A percentile compares a stretch with the other conserved stretches of the same genome.
Conservation (phyloP, 108 stramenopile species). For the Epipyxis sp. region DNA sequence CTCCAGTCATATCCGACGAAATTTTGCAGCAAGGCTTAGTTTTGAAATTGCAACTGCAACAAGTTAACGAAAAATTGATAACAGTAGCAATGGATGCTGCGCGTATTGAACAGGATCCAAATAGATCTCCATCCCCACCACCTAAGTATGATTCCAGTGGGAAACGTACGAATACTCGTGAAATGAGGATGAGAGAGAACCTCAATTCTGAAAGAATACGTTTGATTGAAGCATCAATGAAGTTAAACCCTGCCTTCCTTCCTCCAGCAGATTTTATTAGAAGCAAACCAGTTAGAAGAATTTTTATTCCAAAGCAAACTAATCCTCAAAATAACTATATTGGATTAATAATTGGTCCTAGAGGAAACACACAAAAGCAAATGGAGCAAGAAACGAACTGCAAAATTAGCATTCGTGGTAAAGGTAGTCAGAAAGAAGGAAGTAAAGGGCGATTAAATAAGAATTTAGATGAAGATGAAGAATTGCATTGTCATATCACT, state of each 20-base stretch:
- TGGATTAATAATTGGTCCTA: constrained; percentile 78
- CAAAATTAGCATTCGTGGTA: constrained; percentile 96
- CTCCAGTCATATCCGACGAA: constrained; percentile 41
- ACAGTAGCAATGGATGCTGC: constrained; percentile 52
- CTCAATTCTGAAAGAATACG: constrained; percentile 75
- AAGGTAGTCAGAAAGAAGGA: constrained; percentile 64
- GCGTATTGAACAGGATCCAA: constrained; percentile 50
- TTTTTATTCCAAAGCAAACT: constrained; percentile 79
- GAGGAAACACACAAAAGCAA: constrained; percentile 97
- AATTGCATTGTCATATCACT: constrained; percentile 86
- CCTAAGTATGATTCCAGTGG: constrained; percentile 86
- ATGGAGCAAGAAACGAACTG: constrained; percentile 92
- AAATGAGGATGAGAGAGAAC: constrained; percentile 81
- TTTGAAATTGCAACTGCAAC: constrained; percentile 51
- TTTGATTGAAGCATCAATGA: constrained; percentile 56
- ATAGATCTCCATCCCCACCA: constrained; percentile 59
- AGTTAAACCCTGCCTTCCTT: constrained; percentile 60
- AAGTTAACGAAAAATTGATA: constrained; percentile 40
- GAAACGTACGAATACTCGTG: constrained; percentile 87
- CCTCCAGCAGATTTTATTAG: constrained; percentile 54
- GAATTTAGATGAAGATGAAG: constrained; percentile 67
- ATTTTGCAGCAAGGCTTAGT: constrained; percentile 55
- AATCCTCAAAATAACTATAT: constrained; percentile 93
- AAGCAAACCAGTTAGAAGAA: constrained; percentile 59
- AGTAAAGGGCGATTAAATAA: constrained; percentile 27